Evolutionary conservation across 805 yeast species (phyloP), one percentile per base, ranked within the genome.

Genomic region (Yamadazyma nakazawae): DNA sequence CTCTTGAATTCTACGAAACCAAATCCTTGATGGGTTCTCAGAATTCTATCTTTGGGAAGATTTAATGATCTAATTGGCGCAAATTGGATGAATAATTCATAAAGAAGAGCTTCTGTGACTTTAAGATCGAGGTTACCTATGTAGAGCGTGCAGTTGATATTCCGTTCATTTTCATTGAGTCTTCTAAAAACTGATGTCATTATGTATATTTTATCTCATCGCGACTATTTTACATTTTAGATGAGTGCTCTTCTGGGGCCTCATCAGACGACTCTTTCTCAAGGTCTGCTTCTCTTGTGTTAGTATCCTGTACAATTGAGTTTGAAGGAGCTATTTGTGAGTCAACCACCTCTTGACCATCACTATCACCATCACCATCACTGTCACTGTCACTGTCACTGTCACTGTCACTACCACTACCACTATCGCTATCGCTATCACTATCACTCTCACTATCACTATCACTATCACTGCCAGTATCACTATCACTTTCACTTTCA

Each of bases 11-110:
- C 94, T 1, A 86, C 85, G 66, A 94, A 92, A 9, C 96, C 97
- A 67, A 74, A 92, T 5, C 97, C 97, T 57, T 85, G 95, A 57
- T 86, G 90, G 1, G 77, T 69, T 49, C 79, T 79, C 25, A 80
- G 65, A 3, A 90, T 72, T 51, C 88, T 76, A 59, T 90, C 97
- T 57, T 81, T 83, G 5, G 97, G 97, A 52, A 94, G 70, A 50
- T 84, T 76, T 4, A 94, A 75, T 26, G 78, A 72, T 34, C 70
- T 71, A 2, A 92, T 77, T 0, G 96, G 96, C 0, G 92, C 90
- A 36, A 88, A 83, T 62, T 94, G 98, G 6, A 87, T 63, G 62
- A 90, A 82, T 17, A 94, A 74, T 62, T 94, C 99, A 58, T 84
- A 88, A 25, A 94, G 63, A 16, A 91, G 58, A 2, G 74, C 66